phyloP scores from a whole-genome alignment of 208 protist species.

The Crithidia sp. region DNA sequence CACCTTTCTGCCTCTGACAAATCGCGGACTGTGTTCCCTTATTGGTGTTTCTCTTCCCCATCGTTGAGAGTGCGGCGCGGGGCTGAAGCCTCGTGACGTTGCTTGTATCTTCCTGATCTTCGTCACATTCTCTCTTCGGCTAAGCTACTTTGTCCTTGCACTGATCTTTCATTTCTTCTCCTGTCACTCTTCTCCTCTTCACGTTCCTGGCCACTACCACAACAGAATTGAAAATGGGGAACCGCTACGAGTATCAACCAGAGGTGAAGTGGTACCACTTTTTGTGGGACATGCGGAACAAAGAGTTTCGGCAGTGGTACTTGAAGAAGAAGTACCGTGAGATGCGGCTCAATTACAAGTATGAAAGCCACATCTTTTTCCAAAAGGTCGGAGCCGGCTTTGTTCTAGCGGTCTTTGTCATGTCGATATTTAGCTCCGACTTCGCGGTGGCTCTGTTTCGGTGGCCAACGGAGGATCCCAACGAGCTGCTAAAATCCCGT shows the following conservation, averaged over 20 bases:
- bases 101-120: no score
- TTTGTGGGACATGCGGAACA: slow-evolving; percentile 75
- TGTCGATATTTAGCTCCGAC: slow-evolving; percentile 60
- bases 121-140: no score
- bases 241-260: slow-evolving; percentile 62
- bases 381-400: slow-evolving; percentile 57
- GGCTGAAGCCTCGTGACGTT: no score
- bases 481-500: slow-evolving; percentile 72
- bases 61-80: no score
- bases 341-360: slow-evolving; percentile 71
- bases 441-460: slow-evolving; percentile 56
- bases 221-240: slow-evolving; percentile 37
- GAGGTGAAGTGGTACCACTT: slow-evolving; percentile 74
- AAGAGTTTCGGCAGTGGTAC: slow-evolving; percentile 64
- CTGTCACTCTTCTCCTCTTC: slow-evolving; percentile 10
- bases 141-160: background rate
- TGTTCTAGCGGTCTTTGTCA: slow-evolving; percentile 38
- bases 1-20: no score
- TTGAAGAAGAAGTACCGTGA: slow-evolving; percentile 47
- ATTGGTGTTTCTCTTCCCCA: no score
- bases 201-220: background rate
- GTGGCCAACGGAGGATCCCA: slow-evolving; percentile 78
- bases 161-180: slow-evolving; percentile 3
- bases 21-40: no score
- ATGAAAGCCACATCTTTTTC: slow-evolving; percentile 64